These are phyloP conservation scores for Candida hungchunana DNA, from an alignment of 805 yeast species.

Conservation along the genomic window DNA sequence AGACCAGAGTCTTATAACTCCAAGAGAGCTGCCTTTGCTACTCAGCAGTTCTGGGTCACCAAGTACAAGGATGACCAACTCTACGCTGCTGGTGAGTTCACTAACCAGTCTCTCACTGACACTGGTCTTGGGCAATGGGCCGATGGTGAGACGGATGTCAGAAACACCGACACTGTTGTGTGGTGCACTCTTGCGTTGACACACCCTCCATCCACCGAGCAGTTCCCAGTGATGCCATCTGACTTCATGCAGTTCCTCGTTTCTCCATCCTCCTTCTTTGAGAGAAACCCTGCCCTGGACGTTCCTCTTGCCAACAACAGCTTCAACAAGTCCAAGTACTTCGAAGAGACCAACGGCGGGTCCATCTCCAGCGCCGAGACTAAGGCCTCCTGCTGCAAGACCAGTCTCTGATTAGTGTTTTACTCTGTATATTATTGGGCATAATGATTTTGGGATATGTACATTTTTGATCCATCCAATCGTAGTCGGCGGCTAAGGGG, in stretches of 20 bases:
- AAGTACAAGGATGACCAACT: slow-evolving; percentile 68
- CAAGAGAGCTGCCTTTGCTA: slow-evolving; percentile 71
- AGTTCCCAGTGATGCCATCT: slow-evolving; percentile 88
- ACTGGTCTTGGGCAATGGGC: slow-evolving; percentile 73
- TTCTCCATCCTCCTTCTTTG: slow-evolving; percentile 71
- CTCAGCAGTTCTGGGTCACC: slow-evolving; percentile 79
- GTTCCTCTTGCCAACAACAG: slow-evolving; percentile 65
- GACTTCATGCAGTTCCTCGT: slow-evolving; percentile 68
- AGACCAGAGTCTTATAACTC: slow-evolving; percentile 57
- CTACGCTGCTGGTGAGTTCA: slow-evolving; percentile 82
- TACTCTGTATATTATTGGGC: no score
- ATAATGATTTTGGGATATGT: no score
- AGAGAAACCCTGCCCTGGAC: slow-evolving; percentile 73
- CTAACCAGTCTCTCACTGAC: slow-evolving; percentile 71
- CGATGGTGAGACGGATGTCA: slow-evolving; percentile 58
- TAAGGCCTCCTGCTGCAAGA: slow-evolving; percentile 20
- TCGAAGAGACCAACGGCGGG: slow-evolving; percentile 15
- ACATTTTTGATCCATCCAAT: no score
- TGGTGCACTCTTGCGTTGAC: slow-evolving; percentile 83
- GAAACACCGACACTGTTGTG: slow-evolving; percentile 71
- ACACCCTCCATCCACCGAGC: slow-evolving; percentile 79
- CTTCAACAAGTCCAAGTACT: slow-evolving; percentile 49
- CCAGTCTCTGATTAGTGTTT: no score
- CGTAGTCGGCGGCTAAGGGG: no score
- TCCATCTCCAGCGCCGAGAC: slow-evolving; percentile 11